Base-by-base conservation (phyloP, 2,329 filamentous ascomycete species). In the Aureobasidium leucospermi region DNA sequence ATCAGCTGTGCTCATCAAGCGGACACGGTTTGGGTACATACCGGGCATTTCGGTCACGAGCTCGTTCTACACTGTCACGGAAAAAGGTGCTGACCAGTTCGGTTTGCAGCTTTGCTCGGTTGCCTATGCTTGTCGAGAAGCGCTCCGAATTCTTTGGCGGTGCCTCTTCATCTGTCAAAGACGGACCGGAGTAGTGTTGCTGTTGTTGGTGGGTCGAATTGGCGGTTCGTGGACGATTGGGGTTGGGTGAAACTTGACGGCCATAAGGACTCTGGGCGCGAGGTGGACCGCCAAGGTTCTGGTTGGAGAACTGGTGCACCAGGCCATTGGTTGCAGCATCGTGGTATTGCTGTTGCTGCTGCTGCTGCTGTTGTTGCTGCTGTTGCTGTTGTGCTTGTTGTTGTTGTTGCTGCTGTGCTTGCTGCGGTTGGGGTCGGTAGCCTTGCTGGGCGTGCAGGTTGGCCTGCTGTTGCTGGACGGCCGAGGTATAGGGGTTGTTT, bases 31-130 rank as follows among this genome's bases (percentile, higher is more conserved):
- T 36, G 4, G 23, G 6, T n/a, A 10, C 61, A 3, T 49, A 63
- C 60, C 62, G 61, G 34, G 36, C 53, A 28, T 63, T 63, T 61
- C 94, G 86, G 76, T 97, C 94, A 66, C 93, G 85, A 55, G 94
- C 94, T 67, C 94, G 85, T 79, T 96, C 93, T 59, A 99, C 95
- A 72, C 93, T 97, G 75, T 99, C 93, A 76, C 96, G 95, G 84
- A 97, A 99, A 79, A 97, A 97, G 67, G 84, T 81, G 69, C 84
- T 84, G 64, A 87, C 84, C 65, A 86, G 73, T 66, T 85, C 81
- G 68, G 85, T 85, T 48, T 84, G 83, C 58, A 85, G 80, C 70
- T 85, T 85, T 32, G 83, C 81, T 68, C 84, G 78, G 70, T 94
- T 91, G 60, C 88, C 85, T 41, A 95, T 88, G 69, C 89, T 89